These are phyloP conservation scores for Amphichorda felina DNA, from an alignment of 2,329 filamentous ascomycete genomes.

Conservation along the genomic window DNA sequence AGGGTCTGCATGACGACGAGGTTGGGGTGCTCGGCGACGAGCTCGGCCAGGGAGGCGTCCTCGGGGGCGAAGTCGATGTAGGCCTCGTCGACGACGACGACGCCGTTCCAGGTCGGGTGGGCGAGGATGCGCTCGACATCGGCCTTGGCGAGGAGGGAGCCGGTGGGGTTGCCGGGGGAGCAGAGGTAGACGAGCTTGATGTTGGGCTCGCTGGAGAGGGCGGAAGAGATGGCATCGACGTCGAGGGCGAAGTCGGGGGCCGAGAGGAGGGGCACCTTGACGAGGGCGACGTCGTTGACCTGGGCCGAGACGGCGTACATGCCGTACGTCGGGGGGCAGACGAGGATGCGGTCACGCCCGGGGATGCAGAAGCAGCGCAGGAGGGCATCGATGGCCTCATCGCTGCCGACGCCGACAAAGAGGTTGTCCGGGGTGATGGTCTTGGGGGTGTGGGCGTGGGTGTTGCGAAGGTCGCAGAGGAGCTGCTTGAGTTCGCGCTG, in stretches of 20 bases:
- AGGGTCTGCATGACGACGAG: slow-evolving; percentile 96
- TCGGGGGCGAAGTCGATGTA: slow-evolving; percentile 85
- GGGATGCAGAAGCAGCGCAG: slow-evolving; percentile 88
- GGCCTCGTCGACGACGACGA: slow-evolving; percentile 89
- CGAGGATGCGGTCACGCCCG: slow-evolving; percentile 78
- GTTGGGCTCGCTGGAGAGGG: slow-evolving; percentile 43
- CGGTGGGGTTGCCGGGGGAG: slow-evolving; percentile 92
- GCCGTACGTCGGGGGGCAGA: slow-evolving; percentile 93
- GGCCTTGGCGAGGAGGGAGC: slow-evolving; percentile 61
- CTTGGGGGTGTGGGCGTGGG: slow-evolving; percentile 65
- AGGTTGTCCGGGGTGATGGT: slow-evolving; percentile 68
- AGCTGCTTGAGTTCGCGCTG: slow-evolving; percentile 76
- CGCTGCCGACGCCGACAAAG: slow-evolving; percentile 90
- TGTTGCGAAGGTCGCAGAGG: slow-evolving; percentile 80
- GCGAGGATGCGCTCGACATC: slow-evolving; percentile 64
- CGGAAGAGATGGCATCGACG: slow-evolving; percentile 52
- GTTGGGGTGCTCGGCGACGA: slow-evolving; percentile 88
- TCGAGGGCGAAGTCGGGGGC: slow-evolving; percentile 66
- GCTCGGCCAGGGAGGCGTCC: slow-evolving; percentile 73
- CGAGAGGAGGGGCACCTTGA: slow-evolving; percentile 71
- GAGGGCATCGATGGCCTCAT: slow-evolving; percentile 92
- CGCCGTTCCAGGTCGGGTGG: slow-evolving; percentile 88
- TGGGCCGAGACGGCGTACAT: slow-evolving; percentile 96
- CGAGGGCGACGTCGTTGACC: slow-evolving; percentile 80
- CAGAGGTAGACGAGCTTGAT: slow-evolving; percentile 91